Evolutionary conservation across 768 basidiomycete species (phyloP).

Genomic region (Flagelloscypha sp.): DNA sequence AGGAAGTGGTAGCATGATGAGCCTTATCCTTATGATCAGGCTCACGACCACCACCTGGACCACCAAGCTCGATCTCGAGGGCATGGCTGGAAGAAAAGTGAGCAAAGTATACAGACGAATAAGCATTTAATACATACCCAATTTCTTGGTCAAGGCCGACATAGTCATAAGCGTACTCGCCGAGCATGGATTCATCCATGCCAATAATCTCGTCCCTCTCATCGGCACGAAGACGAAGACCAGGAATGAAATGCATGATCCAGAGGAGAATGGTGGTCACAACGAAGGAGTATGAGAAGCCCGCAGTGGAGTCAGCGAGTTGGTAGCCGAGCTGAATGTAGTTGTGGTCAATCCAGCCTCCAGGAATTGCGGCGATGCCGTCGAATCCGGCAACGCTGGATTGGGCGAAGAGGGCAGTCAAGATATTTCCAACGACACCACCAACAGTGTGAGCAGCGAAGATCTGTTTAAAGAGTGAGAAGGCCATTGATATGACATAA

Average conservation of each 20-base stretch:
- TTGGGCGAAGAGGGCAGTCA: constrained; percentile 88
- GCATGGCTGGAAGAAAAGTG: too few species aligned
- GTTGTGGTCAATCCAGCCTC: constrained; percentile 85
- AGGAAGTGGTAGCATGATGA: too few species aligned
- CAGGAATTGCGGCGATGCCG: constrained; percentile 53
- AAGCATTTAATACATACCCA: too few species aligned
- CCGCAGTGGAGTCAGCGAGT: constrained; percentile 63
- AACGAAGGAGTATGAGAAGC: constrained; percentile 64
- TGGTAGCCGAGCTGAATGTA: constrained; percentile 82
- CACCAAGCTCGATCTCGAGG: too few species aligned
- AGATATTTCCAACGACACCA: constrained; percentile 71
- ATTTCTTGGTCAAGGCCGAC: constrained; percentile 62
- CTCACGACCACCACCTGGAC: too few species aligned
- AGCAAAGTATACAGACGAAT: too few species aligned
- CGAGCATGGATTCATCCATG: constrained; percentile 85
- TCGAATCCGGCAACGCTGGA: constrained; percentile 72
- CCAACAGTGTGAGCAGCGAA: constrained; percentile 82
- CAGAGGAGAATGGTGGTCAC: constrained; percentile 79
- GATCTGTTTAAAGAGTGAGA: constrained; percentile 41
- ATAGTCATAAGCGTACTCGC: constrained; percentile 85
- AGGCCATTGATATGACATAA: not conserved
- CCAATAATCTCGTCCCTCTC: constrained; percentile 73
- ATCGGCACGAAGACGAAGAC: constrained; percentile 57
- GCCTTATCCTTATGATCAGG: too few species aligned
- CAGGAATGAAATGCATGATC: constrained; percentile 84